Percentiles rank a stretch among this genome's conserved stretches.
These are phyloP conservation scores for Cladorrhinum sp. DNA, from an alignment of 2,329 filamentous ascomycete genomes.

Conservation along the genomic window DNA sequence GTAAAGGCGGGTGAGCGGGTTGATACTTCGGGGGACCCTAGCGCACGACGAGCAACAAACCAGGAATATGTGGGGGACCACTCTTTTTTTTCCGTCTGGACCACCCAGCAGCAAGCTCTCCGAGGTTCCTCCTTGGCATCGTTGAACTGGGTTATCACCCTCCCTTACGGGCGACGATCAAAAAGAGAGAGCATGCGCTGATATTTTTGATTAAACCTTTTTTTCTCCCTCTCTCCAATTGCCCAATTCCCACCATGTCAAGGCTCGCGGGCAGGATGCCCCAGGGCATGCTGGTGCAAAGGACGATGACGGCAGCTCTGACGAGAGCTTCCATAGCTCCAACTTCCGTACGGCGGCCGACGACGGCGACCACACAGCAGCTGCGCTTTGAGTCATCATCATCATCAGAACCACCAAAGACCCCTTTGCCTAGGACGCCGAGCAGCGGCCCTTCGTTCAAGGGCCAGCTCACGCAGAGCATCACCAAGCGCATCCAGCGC, in stretches of 20 bases:
- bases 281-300: slow-evolving; percentile 19
- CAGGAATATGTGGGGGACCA: neutral
- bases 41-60: neutral
- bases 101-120: neutral
- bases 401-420: neutral
- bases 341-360: neutral
- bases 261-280: slow-evolving; percentile 27
- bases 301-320: slow-evolving; percentile 14
- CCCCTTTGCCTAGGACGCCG: neutral
- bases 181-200: slow-evolving; percentile 8
- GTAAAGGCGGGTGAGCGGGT: neutral
- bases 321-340: slow-evolving; percentile 6
- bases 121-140: slow-evolving; percentile 8
- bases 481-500: slow-evolving; percentile 46
- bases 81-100: slow-evolving; percentile 2
- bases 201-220: neutral
- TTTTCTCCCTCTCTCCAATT: slow-evolving; percentile 5
- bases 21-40: neutral
- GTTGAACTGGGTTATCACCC: slow-evolving; percentile 8
- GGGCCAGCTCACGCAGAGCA: slow-evolving; percentile 54
- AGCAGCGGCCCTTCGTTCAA: slow-evolving; percentile 39
- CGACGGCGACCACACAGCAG: slow-evolving; percentile 13
- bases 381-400: slow-evolving; percentile 10
- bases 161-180: neutral
- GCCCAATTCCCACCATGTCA: slow-evolving; percentile 23